These are phyloP conservation scores for Scedosporium apiospermum DNA, from an alignment of 2,329 filamentous ascomycete species.

Conservation along the genomic window DNA sequence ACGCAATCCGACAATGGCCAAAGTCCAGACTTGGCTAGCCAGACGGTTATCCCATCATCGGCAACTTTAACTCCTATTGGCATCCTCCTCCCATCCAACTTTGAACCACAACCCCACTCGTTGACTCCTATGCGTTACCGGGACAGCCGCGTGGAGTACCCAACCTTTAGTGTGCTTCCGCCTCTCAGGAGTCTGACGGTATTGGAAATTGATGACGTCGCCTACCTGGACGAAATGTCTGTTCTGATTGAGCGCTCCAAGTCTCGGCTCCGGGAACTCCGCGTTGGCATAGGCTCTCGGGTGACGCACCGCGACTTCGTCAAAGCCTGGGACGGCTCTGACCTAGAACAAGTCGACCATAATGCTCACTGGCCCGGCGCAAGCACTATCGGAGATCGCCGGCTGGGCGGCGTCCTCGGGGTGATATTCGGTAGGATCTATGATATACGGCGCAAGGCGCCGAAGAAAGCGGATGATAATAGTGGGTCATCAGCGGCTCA, in stretches of 20 bases:
- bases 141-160: constrained; percentile 59
- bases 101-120: constrained; percentile 15
- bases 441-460: constrained; percentile 34
- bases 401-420: constrained; percentile 60
- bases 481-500: not conserved
- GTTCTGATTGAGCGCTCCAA: constrained; percentile 64
- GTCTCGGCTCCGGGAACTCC: constrained; percentile 56
- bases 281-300: constrained; percentile 58
- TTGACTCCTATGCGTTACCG: constrained; percentile 35
- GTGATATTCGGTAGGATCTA: constrained; percentile 58
- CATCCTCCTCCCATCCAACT: constrained; percentile 22
- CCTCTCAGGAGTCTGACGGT: constrained; percentile 66
- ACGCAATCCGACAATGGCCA: constrained; percentile 15
- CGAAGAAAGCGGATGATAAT: not conserved
- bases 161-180: constrained; percentile 70
- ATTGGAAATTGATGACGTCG: constrained; percentile 72
- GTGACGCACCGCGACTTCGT: constrained; percentile 41
- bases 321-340: constrained; percentile 51
- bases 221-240: constrained; percentile 76
- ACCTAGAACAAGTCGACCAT: constrained; percentile 55
- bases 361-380: constrained; percentile 45
- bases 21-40: not conserved
- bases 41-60: constrained; percentile 13
- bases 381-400: constrained; percentile 49
- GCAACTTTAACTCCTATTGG: constrained; percentile 32